Percentiles rank a stretch among this genome's conserved stretches.
phyloP scores from a whole-genome alignment of 148 eudicot species.

The Spergularia marina region DNA sequence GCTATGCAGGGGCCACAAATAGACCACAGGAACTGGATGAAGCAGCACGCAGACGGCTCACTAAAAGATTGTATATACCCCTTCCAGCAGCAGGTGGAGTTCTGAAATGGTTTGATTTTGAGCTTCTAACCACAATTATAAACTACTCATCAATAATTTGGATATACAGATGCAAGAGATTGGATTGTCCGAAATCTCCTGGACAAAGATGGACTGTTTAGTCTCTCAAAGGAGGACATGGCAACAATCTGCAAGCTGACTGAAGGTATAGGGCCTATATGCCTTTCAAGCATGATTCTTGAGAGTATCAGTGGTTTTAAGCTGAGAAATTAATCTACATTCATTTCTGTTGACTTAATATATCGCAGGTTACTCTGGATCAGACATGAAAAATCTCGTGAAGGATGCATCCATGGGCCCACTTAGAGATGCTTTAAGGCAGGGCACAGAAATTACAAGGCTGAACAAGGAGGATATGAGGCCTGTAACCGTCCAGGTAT shows the following conservation, averaged over 20 bases:
- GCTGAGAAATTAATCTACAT: no score
- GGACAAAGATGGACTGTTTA: slow-evolving; percentile 80
- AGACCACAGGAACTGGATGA: slow-evolving; percentile 99
- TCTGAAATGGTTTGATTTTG: slow-evolving; percentile 14
- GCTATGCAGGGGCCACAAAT: slow-evolving; percentile 87
- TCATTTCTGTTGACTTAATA: neutral
- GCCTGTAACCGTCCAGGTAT: slow-evolving; percentile 74
- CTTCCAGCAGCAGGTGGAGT: slow-evolving; percentile 80
- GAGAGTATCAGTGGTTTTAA: neutral
- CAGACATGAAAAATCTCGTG: slow-evolving; percentile 97
- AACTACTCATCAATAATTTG: slow-evolving; percentile 13
- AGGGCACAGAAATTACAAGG: slow-evolving; percentile 70
- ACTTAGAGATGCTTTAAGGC: slow-evolving; percentile 82
- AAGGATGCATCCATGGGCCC: slow-evolving; percentile 99
- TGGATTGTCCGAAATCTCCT: slow-evolving; percentile 87
- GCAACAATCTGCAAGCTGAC: slow-evolving; percentile 68
- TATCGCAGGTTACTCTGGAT: slow-evolving; percentile 86
- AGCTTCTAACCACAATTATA: slow-evolving; percentile 2
- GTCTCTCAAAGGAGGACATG: slow-evolving; percentile 71
- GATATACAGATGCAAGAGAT: slow-evolving; percentile 74
- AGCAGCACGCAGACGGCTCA: slow-evolving; percentile 97
- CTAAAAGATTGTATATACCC: slow-evolving; percentile 92
- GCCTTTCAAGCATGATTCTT: neutral
- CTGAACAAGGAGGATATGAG: slow-evolving; percentile 96
- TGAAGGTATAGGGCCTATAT: slow-evolving; percentile 52